Evolutionary conservation across 2,329 filamentous ascomycete species (phyloP), one percentile per base, ranked within the genome.

Genomic region (Aspergillus jensenii): DNA sequence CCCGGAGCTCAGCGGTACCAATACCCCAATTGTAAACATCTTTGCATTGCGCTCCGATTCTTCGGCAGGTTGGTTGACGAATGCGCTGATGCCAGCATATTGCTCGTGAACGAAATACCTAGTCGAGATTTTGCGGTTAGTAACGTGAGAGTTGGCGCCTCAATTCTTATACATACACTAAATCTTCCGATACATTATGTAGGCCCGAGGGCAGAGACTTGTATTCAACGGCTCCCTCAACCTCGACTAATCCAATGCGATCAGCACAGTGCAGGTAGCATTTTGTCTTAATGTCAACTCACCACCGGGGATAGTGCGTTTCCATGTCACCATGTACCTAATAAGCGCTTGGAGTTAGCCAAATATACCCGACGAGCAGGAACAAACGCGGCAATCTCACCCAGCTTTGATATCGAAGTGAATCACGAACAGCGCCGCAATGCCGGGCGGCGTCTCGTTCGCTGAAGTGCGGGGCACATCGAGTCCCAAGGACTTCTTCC

Each of bases 171-270:
- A 62, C 71, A 52, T 77, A 84, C 76, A 89, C 81, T 52, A 98
- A 81, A 74, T 99, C 95, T 64, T 93, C 87, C 33, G 88, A 81
- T 19, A 98, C 91, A 57, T 91, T 90, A 76, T 99, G 95, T 50
- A 97, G 77, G 23, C 95, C 95, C 0, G 93, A 98, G 2, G 95
- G 95, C 47, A 99, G 83, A 61, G 91, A 96, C 77, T 97, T 98
- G 83, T 92, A 99, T 77, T 99, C 95, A 68, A 97, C 91, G 23
- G 90, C 87, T 55, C 91, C 91, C 66, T 96, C 90, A 49, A 98
- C 84, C 47, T 81, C 74, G 41, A 85, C 81, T 83, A 57, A 58
- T 53, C 41, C 37, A 12, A 11, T 37, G n/a, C 23, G 7, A 33
- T 55, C 33, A 58, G 21, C 23, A 40, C 35, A 17, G 40, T 17